Evolutionary conservation across 2,329 filamentous ascomycete genomes (phyloP), one percentile per base, ranked within the genome.

Genomic region (Xylaria sp.): DNA sequence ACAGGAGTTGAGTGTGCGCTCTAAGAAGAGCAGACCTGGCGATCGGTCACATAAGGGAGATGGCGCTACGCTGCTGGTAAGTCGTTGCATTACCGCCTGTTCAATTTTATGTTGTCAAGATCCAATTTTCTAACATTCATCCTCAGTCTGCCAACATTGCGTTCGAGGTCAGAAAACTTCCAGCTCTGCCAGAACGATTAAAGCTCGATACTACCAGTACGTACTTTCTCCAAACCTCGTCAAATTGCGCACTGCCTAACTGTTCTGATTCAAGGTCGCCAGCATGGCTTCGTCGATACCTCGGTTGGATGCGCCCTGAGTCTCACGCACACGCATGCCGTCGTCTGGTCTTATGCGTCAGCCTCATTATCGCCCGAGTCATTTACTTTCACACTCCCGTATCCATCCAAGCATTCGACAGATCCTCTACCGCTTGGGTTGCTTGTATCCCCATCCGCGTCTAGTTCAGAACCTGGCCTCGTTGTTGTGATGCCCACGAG

Each of bases 261-360:
- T 42, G 20, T 62, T 48, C 23, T 38, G 66, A 36, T 48, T 44
- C 61, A 93, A 93, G 90, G 82, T 67, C 85, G 85, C 71, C 89
- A 92, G 78, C 87, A 89, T 76, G 91, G 90, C 76, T 86, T 88
- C 38, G 84, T 93, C 68, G 88, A 88, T 79, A 88, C 86, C 48
- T 87, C 84, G 68, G 88, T 82, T 77, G 92, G 89, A 72, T 93
- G 94, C 77, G 94, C 93, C 58, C 85, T 98, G 65, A 90, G 90
- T 56, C 85, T 98, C 65, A 97, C 93, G 9, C 89, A 91, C 72
- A 90, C 91, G 7, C 90, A 94, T 77, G 96, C 94, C 74, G 87
- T 97, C 69, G 89, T 97, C 59, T 99, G 96, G 96, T 91, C 93
- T 17, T 98, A 98, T 81, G 89, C 89, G 33, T 84, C 86, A n/a